These are phyloP conservation scores for Metarhizium robertsii DNA, from an alignment of 2,329 filamentous ascomycete genomes.

Conservation along the genomic window DNA sequence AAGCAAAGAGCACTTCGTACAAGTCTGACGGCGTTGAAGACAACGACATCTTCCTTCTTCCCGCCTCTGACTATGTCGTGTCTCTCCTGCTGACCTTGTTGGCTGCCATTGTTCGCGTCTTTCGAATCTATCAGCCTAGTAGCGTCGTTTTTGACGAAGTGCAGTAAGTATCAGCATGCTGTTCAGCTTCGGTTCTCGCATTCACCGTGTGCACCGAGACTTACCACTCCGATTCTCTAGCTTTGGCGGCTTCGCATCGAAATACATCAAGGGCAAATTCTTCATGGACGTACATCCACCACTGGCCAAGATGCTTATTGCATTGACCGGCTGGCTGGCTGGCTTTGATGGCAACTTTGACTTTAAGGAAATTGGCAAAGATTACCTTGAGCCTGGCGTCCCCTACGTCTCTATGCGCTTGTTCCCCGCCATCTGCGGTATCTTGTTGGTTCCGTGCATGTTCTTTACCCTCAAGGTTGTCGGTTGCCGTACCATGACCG, in stretches of 20 bases:
- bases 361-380: conserved; percentile 99
- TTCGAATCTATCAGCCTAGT: conserved; percentile 90
- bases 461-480: conserved; percentile 88
- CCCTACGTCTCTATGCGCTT: conserved; percentile 97
- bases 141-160: conserved; percentile 99
- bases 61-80: conserved; percentile 72
- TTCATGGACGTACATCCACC: conserved; percentile 99
- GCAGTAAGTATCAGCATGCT: conserved; percentile 60
- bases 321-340: conserved; percentile 86
- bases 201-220: conserved; percentile 8
- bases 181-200: neutral
- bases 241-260: conserved; percentile 95
- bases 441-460: conserved; percentile 82
- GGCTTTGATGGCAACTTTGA: conserved; percentile 95
- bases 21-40: conserved; percentile 73
- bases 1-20: conserved; percentile 45
- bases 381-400: conserved; percentile 88
- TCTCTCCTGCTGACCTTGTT: conserved; percentile 64
- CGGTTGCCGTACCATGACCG: conserved; percentile 80
- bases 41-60: conserved; percentile 85
- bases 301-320: conserved; percentile 92
- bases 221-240: conserved; percentile 34
- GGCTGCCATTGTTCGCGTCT: conserved; percentile 73
- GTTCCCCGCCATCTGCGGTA: conserved; percentile 81
- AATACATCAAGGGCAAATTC: conserved; percentile 98